Evolutionary conservation across 768 basidiomycete genomes (phyloP), one percentile per base, ranked within the genome.

Genomic region (Trametes meyenii): DNA sequence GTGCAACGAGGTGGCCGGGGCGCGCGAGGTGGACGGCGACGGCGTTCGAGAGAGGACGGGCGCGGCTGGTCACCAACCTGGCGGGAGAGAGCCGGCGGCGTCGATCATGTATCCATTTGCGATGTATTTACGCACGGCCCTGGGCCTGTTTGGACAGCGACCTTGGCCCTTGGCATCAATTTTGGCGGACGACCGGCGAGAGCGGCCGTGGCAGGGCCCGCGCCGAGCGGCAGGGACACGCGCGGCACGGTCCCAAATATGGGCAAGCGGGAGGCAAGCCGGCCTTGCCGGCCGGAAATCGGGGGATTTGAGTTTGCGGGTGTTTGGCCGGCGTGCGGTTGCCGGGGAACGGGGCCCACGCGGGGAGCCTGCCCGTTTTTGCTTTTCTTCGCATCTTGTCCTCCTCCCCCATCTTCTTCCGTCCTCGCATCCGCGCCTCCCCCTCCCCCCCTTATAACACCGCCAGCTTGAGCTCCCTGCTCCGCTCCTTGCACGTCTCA

Each of bases 401-500:
- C 65, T 59, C 63, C 58, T 62, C 67, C 70, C 65, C 58, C 69
- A 58, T 62, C 70, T 66, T 48, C 54, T 67, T 72, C 51, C 67
- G 60, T 64, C 64, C 67, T 68, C 65, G 65, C 58, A 69, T 64
- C 69, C 35, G 17, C 46, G 24, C 45, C 10, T 55, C 55, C 36
- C 43, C 66, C 36, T 35, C 66, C 58, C 63, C 67, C 67, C 65
- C 66, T 65, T 66, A 60, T 67, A 62, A 43, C 52, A 36, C 53
- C 58, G 54, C 52, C 54, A 33, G 29, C 29, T 48, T 63, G 67
- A 68, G 67, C 68, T 69, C 72, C 74, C 69, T 69, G 69, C 71
- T 63, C 67, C 69, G 59, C 58, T 66, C 68, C 45, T 64, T 65
- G 58, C 63, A 56, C 66, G 54, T 62, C 64, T 45, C 51, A 82